These are phyloP conservation scores for Brassica carinata DNA, from an alignment of 345 rosid genomes.

Conservation along the genomic window DNA sequence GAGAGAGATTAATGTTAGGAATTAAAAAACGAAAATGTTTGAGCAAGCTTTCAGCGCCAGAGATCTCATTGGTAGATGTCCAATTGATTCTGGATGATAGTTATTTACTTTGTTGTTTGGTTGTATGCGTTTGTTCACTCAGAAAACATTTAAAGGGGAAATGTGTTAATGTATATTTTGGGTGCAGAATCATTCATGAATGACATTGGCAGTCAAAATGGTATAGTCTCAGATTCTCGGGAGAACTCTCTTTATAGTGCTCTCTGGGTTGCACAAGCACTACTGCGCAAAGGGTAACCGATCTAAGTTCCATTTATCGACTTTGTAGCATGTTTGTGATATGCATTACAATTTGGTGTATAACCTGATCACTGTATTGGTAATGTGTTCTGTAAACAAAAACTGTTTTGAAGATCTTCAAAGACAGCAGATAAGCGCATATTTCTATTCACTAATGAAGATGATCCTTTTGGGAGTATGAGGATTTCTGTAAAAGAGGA, in stretches of 20 bases:
- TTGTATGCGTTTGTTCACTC: not conserved
- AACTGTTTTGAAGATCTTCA: conserved; percentile 60
- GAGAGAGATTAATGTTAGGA: not conserved
- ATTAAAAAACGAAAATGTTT: not conserved
- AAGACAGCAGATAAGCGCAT: conserved; percentile 85
- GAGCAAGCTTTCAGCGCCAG: not conserved
- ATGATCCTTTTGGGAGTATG: conserved; percentile 86
- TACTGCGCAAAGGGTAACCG: conserved; percentile 88
- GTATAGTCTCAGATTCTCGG: conserved; percentile 80
- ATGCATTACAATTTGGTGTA: not conserved
- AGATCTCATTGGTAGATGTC: not conserved
- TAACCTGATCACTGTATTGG: conserved; percentile 20
- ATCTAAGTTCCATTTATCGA: not conserved
- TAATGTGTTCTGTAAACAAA: conserved; percentile 1
- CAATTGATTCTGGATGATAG: not conserved
- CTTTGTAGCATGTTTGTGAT: conserved; percentile 7
- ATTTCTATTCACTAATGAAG: conserved; percentile 87
- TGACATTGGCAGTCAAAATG: conserved; percentile 85
- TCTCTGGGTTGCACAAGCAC: conserved; percentile 97
- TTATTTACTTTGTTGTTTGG: not conserved
- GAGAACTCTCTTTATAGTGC: conserved; percentile 93
- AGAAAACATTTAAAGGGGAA: not conserved
- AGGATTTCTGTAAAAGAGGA: conserved; percentile 74
- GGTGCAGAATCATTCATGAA: conserved; percentile 67
- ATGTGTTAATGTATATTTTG: conserved; percentile 15